Conservation (phyloP, 2,329 filamentous ascomycete genomes). For the Penicillium psychrosexuale region DNA sequence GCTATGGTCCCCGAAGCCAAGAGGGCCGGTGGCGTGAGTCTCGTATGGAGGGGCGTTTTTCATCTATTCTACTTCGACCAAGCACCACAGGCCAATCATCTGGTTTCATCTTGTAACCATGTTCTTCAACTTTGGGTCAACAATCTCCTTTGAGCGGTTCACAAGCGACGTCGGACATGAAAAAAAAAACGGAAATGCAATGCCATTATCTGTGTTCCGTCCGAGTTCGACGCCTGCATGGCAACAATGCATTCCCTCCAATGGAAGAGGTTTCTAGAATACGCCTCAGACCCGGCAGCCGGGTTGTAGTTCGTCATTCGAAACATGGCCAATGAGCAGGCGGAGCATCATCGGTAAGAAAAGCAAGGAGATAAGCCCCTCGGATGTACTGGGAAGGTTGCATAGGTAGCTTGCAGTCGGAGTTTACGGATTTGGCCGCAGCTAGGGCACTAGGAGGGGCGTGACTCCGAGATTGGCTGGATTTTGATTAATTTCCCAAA, state of each 20-base stretch:
- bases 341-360: background rate
- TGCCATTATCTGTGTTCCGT: background rate
- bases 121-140: background rate
- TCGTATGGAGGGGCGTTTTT: background rate
- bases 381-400: background rate
- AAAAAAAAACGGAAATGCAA: background rate
- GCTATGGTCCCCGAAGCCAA: background rate
- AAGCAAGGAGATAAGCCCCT: background rate
- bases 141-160: background rate
- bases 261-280: background rate
- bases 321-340: background rate
- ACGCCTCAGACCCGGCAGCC: background rate
- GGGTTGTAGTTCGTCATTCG: background rate
- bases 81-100: background rate
- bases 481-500: background rate
- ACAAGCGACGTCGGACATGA: background rate
- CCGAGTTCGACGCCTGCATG: background rate
- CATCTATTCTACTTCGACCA: background rate
- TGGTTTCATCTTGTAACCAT: background rate
- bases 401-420: background rate
- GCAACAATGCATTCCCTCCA: background rate
- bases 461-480: background rate
- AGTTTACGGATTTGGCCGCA: background rate
- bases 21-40: background rate
- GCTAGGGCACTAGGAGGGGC: background rate